Percentiles rank a stretch among this genome's conserved stretches.
Conservation (phyloP, 2,329 filamentous ascomycete species). For the Aspergillus spinulosporus region DNA sequence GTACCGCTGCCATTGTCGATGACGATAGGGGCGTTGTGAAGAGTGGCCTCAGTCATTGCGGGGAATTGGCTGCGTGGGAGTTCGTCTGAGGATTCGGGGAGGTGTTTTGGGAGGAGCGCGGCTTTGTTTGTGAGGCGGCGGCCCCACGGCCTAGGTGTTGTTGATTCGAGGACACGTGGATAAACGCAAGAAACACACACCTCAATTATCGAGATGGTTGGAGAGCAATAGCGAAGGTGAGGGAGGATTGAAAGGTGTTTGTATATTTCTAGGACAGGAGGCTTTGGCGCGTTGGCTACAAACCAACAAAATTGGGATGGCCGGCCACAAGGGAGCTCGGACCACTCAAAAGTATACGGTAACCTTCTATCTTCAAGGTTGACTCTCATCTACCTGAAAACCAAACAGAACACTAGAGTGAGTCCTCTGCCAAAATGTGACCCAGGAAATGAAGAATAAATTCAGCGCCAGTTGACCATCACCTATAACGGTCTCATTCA, state of each 20-base stretch:
- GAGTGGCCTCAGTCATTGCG: constrained; percentile 63
- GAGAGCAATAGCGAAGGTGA: constrained; percentile 14
- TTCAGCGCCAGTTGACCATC: background rate
- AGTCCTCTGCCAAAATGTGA: background rate
- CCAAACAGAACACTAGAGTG: background rate
- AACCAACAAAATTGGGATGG: constrained; percentile 11
- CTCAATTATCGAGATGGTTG: constrained; percentile 14
- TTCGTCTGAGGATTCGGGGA: constrained; percentile 6
- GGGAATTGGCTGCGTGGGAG: constrained; percentile 14
- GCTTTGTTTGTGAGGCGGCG: constrained; percentile 30
- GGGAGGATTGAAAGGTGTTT: constrained; percentile 5
- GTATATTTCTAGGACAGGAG: constrained; percentile 15
- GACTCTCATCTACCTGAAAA: background rate
- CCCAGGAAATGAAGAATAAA: background rate
- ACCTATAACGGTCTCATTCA: constrained; percentile 28
- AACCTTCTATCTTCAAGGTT: background rate
- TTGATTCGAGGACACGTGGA: constrained; percentile 10
- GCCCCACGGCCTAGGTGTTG: constrained; percentile 31
- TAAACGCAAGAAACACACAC: background rate
- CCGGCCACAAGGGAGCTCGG: constrained; percentile 33
- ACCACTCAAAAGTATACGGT: constrained; percentile 26
- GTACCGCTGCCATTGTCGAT: constrained; percentile 99
- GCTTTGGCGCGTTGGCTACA: constrained; percentile 10
- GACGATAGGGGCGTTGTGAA: constrained; percentile 97
- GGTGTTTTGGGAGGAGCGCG: constrained; percentile 22